Evolutionary conservation across 768 basidiomycete genomes (phyloP), one percentile per base, ranked within the genome.

Genomic region (Hebeloma cylindrosporum): DNA sequence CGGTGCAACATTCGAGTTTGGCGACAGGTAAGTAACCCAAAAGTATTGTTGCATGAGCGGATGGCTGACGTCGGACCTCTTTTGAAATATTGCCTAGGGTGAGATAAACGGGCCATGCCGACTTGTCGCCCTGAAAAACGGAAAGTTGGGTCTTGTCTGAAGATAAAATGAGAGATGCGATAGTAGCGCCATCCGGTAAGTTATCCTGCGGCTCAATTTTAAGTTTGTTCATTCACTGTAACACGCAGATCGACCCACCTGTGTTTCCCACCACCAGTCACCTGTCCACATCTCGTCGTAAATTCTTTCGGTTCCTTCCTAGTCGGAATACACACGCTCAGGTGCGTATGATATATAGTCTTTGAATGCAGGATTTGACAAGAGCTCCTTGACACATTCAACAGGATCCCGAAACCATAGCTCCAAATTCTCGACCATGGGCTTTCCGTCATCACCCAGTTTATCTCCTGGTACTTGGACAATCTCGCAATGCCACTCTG

Each of bases 81-180:
- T 71, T 72, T 0, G 35, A 17, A 5, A 73, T 61, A 36, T 72
- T 71, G 0, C 67, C 70, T 31, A 72, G 60, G 0, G 68, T 63
- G 0, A 74, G 48, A 43, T 76, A 74, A 0, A 76, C 62, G 1
- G 71, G 72, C 62, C 68, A 73, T 10, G 69, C 66, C 14, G 37
- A 37, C 47, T 73, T 68, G 43, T 73, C 64, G 1, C 70, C 66
- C 2, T 50, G n/a, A 40, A 73, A 70, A 0, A 53, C 34, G 0
- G 66, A 62, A 0, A 75, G 37, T n/a, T 54, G 27, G 2, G 63
- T 64, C 22, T 66, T 66, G 27, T 66, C 61, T 0, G 60, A 59
- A 41, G 68, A 53, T 0, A 73, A 44, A 14, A 75, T 72, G 1
- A 75, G 39, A 1, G 70, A 67, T 2, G 62, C 59, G 2, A 70